Evolutionary conservation across 306 rosid species (phyloP).

Genomic region (Glycine latifolia): DNA sequence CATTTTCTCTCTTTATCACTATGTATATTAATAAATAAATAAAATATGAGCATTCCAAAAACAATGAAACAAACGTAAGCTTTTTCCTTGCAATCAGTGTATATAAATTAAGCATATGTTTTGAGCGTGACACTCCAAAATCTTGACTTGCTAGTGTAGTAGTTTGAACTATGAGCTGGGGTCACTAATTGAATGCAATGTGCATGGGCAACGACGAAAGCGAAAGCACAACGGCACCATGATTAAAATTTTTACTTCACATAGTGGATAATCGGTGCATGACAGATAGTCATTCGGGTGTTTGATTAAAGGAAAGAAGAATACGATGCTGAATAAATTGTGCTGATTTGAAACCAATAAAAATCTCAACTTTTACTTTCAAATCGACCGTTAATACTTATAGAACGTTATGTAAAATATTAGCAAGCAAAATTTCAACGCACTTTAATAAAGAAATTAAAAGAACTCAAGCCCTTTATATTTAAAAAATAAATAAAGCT

Average conservation of each 20-base stretch:
- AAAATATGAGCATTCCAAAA: not conserved
- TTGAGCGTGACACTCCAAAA: slow-evolving; percentile 41
- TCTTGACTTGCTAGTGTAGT: slow-evolving; percentile 43
- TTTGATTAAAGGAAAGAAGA: slow-evolving; percentile 30
- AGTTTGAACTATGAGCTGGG: slow-evolving; percentile 47
- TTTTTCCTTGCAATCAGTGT: slow-evolving; percentile 12
- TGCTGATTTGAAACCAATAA: slow-evolving; percentile 9
- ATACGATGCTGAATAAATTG: slow-evolving; percentile 6
- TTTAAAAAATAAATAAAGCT: too few relatives aligned
- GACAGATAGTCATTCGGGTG: slow-evolving; percentile 17
- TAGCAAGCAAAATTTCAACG: slow-evolving; percentile 28
- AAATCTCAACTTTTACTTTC: slow-evolving; percentile 8
- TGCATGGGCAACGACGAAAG: slow-evolving; percentile 49
- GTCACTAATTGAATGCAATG: slow-evolving; percentile 35
- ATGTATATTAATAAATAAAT: not conserved
- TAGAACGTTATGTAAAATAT: slow-evolving; percentile 13
- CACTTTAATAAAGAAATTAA: slow-evolving; percentile 32
- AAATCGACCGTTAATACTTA: slow-evolving; percentile 21
- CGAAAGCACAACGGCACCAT: slow-evolving; percentile 53
- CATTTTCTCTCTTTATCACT: not conserved
- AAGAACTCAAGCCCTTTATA: not conserved
- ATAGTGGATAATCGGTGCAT: slow-evolving; percentile 41
- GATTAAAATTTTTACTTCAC: slow-evolving; percentile 28
- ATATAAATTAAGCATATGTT: slow-evolving; percentile 21
- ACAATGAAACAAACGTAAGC: slow-evolving; percentile 1